phyloP scores from a whole-genome alignment of 306 rosid genomes.

The Trifolium subterraneum region DNA sequence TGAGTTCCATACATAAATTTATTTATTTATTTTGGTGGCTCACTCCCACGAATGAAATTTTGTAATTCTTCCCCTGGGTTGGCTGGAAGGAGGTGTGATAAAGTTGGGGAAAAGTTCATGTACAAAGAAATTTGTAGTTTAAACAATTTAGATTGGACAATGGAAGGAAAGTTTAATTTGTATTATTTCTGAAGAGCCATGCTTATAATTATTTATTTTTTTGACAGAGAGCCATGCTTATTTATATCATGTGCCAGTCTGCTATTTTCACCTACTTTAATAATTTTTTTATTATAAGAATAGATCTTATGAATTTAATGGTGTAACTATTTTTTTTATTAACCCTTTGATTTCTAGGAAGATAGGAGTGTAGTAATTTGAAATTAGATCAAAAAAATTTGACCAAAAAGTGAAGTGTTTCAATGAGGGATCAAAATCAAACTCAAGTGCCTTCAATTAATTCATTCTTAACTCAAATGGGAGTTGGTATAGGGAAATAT shows the following conservation, averaged over 20 bases:
- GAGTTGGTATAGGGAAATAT: too few relatives aligned
- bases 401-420: too few relatives aligned
- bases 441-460: background rate
- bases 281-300: constrained; percentile 5
- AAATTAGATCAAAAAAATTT: too few relatives aligned
- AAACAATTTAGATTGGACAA: constrained; percentile 21
- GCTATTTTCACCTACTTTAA: constrained; percentile 19
- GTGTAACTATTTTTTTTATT: too few relatives aligned
- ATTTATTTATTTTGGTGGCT: constrained; percentile 53
- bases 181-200: constrained; percentile 16
- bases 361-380: too few relatives aligned
- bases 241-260: constrained; percentile 12
- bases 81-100: constrained; percentile 35
- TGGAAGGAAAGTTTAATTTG: constrained; percentile 12
- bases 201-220: constrained; percentile 19
- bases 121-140: constrained; percentile 47
- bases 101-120: constrained; percentile 39
- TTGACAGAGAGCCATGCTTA: background rate
- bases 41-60: constrained; percentile 39
- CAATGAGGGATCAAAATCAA: background rate
- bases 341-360: too few relatives aligned
- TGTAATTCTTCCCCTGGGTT: constrained; percentile 28
- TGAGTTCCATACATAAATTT: constrained; percentile 44
- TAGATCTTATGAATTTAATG: background rate
- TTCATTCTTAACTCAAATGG: too few relatives aligned